Base-by-base conservation (phyloP, 768 basidiomycete genomes). In the Tulasnella sp. region DNA sequence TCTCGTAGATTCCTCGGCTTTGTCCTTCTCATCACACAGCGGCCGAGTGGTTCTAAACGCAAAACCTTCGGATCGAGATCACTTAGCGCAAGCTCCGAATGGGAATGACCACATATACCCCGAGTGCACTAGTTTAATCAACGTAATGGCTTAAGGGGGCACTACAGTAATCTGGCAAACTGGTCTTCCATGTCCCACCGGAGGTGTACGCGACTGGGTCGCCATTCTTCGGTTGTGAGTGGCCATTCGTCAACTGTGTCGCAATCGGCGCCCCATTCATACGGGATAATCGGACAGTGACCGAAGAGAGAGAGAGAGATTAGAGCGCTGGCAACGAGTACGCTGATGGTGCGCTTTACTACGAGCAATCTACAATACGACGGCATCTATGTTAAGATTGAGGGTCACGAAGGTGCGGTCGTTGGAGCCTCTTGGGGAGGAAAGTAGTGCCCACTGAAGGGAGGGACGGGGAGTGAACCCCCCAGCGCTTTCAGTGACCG, bases 1-100 rank as follows among this genome's bases (percentile, higher is more conserved):
- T n/a, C n/a, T n/a, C n/a, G n/a, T n/a, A n/a, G n/a, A n/a, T n/a
- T n/a, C n/a, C n/a, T n/a, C n/a, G n/a, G n/a, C n/a, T n/a, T n/a
- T n/a, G n/a, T n/a, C n/a, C n/a, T n/a, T n/a, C n/a, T n/a, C n/a
- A n/a, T n/a, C n/a, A n/a, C n/a, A n/a, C 46, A 68, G 73, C 9
- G 70, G 73, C 42, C 68, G 72, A 17, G 66, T 71, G 24, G 69
- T 70, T 9, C 70, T 70, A 0, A 64, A 71, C 43, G 69, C 69
- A 55, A 46, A 59, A 19, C 62, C 68, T 52, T 66, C 66, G 1
- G 64, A 69, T 59, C 62, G 58, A 59, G 29, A 56, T 25, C 62
- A 52, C 46, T 48, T 45, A 15, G 64, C 64, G 5, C 51, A 62
- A 3, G 64, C 63, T 22, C 64, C 64, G 8, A 61, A 24, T 41